These are phyloP conservation scores for Fusarium sp. DNA, from an alignment of 2,329 filamentous ascomycete species.

Conservation along the genomic window DNA sequence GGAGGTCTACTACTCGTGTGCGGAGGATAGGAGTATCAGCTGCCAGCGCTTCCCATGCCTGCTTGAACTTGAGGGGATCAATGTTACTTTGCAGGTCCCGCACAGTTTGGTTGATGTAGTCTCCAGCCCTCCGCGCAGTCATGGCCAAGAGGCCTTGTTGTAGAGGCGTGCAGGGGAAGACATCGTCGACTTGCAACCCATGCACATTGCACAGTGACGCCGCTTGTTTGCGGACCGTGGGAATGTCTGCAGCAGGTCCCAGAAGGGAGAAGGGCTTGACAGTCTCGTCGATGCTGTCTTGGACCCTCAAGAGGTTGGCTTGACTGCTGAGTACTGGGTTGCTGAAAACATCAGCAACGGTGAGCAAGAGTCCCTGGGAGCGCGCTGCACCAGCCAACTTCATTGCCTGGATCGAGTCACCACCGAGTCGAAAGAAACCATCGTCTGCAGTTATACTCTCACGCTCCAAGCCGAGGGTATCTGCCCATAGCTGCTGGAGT, in stretches of 20 bases:
- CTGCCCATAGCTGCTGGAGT: constrained; percentile 49
- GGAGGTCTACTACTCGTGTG: constrained; percentile 28
- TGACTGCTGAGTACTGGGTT: neutral
- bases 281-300: neutral
- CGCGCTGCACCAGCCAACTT: constrained; percentile 58
- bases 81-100: constrained; percentile 8
- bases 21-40: constrained; percentile 10
- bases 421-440: constrained; percentile 61
- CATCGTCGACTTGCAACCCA: constrained; percentile 37
- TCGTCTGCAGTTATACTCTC: constrained; percentile 54
- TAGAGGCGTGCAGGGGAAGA: constrained; percentile 55
- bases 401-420: constrained; percentile 62
- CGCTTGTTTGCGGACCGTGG: neutral
- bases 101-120: constrained; percentile 52
- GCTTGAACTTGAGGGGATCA: constrained; percentile 6
- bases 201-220: neutral
- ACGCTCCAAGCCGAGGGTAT: constrained; percentile 49
- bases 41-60: constrained; percentile 27
- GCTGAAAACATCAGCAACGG: constrained; percentile 58
- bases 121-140: constrained; percentile 48
- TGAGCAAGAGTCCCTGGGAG: constrained; percentile 52
- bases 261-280: neutral
- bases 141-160: constrained; percentile 56
- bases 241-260: neutral
- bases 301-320: no score